Evolutionary conservation across 2,329 filamentous ascomycete species (phyloP), one percentile per base, ranked within the genome.

Genomic region (Curvularia lunata): DNA sequence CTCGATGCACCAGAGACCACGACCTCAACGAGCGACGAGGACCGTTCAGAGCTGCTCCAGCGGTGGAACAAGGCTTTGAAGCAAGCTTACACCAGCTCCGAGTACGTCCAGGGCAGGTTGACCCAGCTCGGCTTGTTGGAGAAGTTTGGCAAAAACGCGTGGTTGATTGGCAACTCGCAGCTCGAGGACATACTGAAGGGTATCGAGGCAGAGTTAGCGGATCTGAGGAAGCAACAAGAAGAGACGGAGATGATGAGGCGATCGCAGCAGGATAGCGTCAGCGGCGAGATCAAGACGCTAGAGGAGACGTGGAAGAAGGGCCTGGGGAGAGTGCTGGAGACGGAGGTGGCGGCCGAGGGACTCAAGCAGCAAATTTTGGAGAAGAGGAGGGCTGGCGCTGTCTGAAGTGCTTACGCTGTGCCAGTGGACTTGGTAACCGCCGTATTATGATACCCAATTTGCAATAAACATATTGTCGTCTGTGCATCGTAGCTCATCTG

Each of bases 141-240:
- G 69, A 83, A 83, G 49, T 88, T 88, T 76, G 95, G 94, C 65
- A 91, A 91, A 79, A 97, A 97, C 76, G 89, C 91, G 9, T 98
- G 95, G 94, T 82, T 99, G 54, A 84, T 96, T 8, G 86, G 86
- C 5, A 99, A 99, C 77, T 86, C 88, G 67, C 87, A 91, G 65
- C 77, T 92, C 19, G 94, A 97, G 78, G 85, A 86, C 42, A 84
- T 91, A 41, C 77, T 96, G 50, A 83, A 84, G 49, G 76, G 76
- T 12, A 71, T 96, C 25, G 94, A 98, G 82, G 82, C 82, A 43
- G 92, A 97, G 69, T 81, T 98, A 48, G 88, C 86, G 13, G 83
- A 81, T 38, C 80, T 85, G 19, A 88, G 88, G 75, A 82, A 84
- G 57, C 86, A 90, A 64, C 84, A 92, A 47, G 92, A 97, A 73